phyloP scores from a whole-genome alignment of 2,329 filamentous ascomycete genomes.

The Fusarium devonianum region DNA sequence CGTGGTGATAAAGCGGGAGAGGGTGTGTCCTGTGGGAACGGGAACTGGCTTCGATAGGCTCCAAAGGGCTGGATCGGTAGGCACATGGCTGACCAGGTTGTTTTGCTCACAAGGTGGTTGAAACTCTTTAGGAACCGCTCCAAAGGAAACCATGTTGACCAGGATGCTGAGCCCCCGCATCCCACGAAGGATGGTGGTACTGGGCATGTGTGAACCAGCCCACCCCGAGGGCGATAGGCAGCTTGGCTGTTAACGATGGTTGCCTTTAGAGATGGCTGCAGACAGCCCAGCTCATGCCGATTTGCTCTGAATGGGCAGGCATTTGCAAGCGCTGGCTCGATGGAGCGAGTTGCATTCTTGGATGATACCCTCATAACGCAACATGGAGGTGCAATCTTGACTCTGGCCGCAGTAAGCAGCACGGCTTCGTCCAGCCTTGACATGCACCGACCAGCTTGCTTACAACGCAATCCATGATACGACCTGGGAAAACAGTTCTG shows the following conservation, averaged over 20 bases:
- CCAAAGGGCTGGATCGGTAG: slow-evolving; percentile 8
- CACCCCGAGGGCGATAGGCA: too few relatives aligned
- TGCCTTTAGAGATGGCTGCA: too few relatives aligned
- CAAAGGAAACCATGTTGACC: too few relatives aligned
- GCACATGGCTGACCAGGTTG: slow-evolving; percentile 20
- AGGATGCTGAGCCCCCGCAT: slow-evolving; percentile 15
- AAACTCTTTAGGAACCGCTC: too few relatives aligned
- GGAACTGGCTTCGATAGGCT: slow-evolving; percentile 18
- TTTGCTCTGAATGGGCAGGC: not conserved
- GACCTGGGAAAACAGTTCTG: too few relatives aligned
- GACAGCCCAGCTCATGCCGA: slow-evolving; percentile 12
- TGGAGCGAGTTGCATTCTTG: not conserved
- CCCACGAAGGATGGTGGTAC: not conserved
- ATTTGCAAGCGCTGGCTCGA: not conserved
- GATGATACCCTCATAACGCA: too few relatives aligned
- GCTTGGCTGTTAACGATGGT: slow-evolving; percentile 1
- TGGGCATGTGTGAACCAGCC: not conserved
- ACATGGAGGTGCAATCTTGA: too few relatives aligned
- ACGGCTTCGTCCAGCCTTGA: too few relatives aligned
- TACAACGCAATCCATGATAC: too few relatives aligned
- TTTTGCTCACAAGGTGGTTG: slow-evolving; percentile 2
- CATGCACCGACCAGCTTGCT: too few relatives aligned
- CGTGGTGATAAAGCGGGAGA: slow-evolving; percentile 7
- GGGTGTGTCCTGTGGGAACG: slow-evolving; percentile 1
- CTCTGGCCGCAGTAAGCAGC: slow-evolving; percentile 9